Conservation (phyloP, 306 rosid genomes). For the Notholithocarpus densiflorus region DNA sequence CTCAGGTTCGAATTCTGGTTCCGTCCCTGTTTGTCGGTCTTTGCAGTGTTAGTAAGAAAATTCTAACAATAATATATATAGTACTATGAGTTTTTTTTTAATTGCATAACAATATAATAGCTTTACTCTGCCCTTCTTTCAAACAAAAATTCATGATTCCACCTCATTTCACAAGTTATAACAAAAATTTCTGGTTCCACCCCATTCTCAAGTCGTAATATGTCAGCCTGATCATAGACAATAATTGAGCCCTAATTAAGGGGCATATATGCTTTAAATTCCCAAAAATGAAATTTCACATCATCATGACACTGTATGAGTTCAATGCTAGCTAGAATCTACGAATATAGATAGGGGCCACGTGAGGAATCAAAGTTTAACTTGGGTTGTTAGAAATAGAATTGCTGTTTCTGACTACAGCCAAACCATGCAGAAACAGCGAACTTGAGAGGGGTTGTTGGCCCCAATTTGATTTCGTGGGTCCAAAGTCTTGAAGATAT, state of each 20-base stretch:
- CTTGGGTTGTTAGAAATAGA: not conserved
- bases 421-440: not conserved
- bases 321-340: not conserved
- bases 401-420: not conserved
- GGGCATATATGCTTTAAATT: not conserved
- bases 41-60: too few relatives aligned
- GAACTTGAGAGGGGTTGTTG: not conserved
- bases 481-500: slow-evolving; percentile 11
- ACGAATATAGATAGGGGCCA: not conserved
- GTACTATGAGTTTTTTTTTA: too few relatives aligned
- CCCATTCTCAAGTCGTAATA: not conserved
- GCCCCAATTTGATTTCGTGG: slow-evolving; percentile 31
- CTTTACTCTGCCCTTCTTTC: too few relatives aligned
- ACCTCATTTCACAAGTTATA: too few relatives aligned
- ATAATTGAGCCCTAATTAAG: not conserved
- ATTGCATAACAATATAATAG: too few relatives aligned
- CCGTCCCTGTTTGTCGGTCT: too few relatives aligned
- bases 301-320: slow-evolving; percentile 21
- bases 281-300: not conserved
- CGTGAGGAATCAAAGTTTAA: not conserved
- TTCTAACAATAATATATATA: too few relatives aligned
- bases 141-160: too few relatives aligned
- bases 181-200: too few relatives aligned
- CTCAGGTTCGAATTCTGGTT: too few relatives aligned
- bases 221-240: not conserved